A percentile compares a stretch with the other conserved stretches of the same genome.
Evolutionary conservation across 2,329 filamentous ascomycete genomes (phyloP).

Genomic region (Alternaria infectoria): DNA sequence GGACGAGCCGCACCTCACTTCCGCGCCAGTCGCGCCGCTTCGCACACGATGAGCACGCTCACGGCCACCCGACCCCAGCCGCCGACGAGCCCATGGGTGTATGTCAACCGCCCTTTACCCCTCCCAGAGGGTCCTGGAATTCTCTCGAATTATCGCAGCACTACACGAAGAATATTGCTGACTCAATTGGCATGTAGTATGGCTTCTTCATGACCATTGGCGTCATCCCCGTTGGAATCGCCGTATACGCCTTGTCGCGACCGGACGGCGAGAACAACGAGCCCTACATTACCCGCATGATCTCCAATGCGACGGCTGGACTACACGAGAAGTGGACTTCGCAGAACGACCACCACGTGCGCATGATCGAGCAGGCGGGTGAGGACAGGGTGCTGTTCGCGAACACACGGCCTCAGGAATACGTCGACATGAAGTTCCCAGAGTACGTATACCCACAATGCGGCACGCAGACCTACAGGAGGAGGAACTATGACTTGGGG

Average conservation of each 20-base stretch:
- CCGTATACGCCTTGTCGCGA: slow-evolving; percentile 55
- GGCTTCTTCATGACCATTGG: slow-evolving; percentile 57
- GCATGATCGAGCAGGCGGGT: slow-evolving; percentile 67
- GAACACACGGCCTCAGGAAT: slow-evolving; percentile 53
- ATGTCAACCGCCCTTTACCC: slow-evolving; percentile 41
- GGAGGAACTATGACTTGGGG: not conserved
- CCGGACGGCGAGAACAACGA: slow-evolving; percentile 47
- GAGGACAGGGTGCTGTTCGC: slow-evolving; percentile 66
- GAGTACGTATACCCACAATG: slow-evolving; percentile 62
- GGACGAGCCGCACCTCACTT: slow-evolving; percentile 43
- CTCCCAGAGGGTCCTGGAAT: not conserved
- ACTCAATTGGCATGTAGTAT: slow-evolving; percentile 40
- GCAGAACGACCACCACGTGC: slow-evolving; percentile 66
- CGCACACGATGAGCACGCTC: slow-evolving; percentile 46
- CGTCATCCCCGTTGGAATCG: slow-evolving; percentile 53
- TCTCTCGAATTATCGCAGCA: not conserved
- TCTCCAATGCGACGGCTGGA: slow-evolving; percentile 61
- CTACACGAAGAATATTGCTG: slow-evolving; percentile 13
- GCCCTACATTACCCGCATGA: slow-evolving; percentile 56
- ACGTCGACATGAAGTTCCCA: slow-evolving; percentile 64
- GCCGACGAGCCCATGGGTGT: slow-evolving; percentile 60
- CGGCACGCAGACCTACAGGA: not conserved
- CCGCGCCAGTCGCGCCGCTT: slow-evolving; percentile 51
- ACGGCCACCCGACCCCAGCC: slow-evolving; percentile 46
- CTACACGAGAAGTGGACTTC: slow-evolving; percentile 61